Evolutionary conservation across 2,329 filamentous ascomycete genomes (phyloP).

Genomic region (Colletotrichum sp.): DNA sequence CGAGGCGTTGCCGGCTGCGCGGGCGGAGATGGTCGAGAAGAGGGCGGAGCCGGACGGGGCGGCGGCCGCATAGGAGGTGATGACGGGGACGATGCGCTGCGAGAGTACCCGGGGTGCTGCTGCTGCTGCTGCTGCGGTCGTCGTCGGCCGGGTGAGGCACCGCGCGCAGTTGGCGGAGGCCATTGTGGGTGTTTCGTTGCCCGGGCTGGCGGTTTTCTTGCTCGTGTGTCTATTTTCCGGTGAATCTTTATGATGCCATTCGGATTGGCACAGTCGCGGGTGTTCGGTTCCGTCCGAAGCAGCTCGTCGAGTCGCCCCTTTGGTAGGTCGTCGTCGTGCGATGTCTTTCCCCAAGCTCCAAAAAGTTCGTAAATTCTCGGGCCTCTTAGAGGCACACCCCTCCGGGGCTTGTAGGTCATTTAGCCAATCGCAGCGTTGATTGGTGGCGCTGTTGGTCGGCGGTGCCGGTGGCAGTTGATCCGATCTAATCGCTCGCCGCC

Average conservation of each 20-base stretch:
- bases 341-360: conserved; percentile 13
- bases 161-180: conserved; percentile 44
- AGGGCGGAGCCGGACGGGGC: conserved; percentile 38
- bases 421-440: conserved; percentile 11
- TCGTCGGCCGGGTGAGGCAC: conserved; percentile 42
- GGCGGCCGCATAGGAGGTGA: conserved; percentile 26
- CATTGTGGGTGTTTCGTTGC: conserved; percentile 29
- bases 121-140: conserved; percentile 22
- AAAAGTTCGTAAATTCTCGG: conserved; percentile 21
- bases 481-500: conserved; percentile 17
- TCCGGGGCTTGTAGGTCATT: neutral
- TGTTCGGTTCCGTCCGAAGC: conserved; percentile 3
- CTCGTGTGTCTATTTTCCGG: neutral
- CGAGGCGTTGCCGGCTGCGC: conserved; percentile 23
- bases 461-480: conserved; percentile 19
- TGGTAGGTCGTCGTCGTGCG: conserved; percentile 17
- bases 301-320: conserved; percentile 14
- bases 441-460: neutral
- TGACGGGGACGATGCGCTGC: conserved; percentile 35
- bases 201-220: conserved; percentile 23
- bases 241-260: conserved; percentile 2
- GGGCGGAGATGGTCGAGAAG: conserved; percentile 43
- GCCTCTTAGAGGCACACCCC: conserved; percentile 10
- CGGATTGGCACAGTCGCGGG: neutral
- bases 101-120: conserved; percentile 24